Base-by-base conservation (phyloP, 352 stramenopile species). In the Lagenidium giganteum region DNA sequence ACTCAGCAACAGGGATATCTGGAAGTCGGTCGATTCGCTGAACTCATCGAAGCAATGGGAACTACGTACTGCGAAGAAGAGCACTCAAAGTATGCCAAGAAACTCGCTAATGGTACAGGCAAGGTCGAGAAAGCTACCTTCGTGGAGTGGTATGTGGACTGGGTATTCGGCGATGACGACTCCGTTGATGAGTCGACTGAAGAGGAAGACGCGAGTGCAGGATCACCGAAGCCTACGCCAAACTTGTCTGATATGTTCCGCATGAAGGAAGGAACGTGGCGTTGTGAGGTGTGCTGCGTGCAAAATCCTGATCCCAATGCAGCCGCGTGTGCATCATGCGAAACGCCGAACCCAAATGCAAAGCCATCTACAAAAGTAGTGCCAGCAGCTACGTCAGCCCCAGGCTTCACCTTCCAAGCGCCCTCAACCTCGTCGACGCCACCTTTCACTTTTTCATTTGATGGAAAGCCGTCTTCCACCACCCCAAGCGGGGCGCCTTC, bases 181-280 rank as follows among this genome's bases (percentile, higher is more conserved):
- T 83, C 80, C 31, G 53, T 80, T 6, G 57, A 58, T 31, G 29
- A 55, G 32, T 24, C 53, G 24, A 40, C 64, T 13, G 46, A 61
- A 20, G 45, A 46, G 1, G 35, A 47, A 1, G 39, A 55, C 30
- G 36, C 39, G 2, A 22, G 28, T 20, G 33, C 32, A 16, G n/a
- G n/a, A n/a, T n/a, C n/a, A n/a, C n/a, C n/a, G n/a, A n/a, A 22
- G 22, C 16, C 17, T 16, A 17, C 40, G 4, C 13, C 29, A 8
- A 61, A 61, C 22, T 23, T 36, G n/a, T 21, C 61, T 8, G 50
- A 36, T 1, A 59, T 55, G 20, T 65, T 65, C 18, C 32, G 26
- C 3, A 35, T 47, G 26, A 51, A 48, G 13, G 56, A 63, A 44
- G 61, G 61, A 16, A 54, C 51, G 1, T 71, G 61, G 61, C 60